Percentiles rank a stretch among this genome's conserved stretches.
phyloP scores from a whole-genome alignment of 176 grass and related monocot genomes.

The Aegilops umbellulata region DNA sequence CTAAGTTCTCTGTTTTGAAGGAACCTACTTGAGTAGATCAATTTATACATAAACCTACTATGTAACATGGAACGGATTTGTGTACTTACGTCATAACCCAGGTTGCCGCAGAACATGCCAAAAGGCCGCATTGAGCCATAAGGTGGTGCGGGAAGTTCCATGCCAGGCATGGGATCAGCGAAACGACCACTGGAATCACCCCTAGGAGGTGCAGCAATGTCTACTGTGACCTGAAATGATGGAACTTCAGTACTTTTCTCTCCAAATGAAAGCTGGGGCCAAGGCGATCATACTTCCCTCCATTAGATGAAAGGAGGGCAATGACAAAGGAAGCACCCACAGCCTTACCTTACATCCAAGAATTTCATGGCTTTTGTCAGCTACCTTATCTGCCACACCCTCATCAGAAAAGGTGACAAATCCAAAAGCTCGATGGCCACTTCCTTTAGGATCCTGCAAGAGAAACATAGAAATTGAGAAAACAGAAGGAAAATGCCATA shows the following conservation, averaged over 20 bases:
- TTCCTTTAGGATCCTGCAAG: slow-evolving; percentile 85
- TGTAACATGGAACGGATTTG: neutral
- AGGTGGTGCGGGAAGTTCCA: slow-evolving; percentile 46
- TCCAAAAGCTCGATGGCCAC: slow-evolving; percentile 86
- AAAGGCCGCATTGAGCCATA: slow-evolving; percentile 77
- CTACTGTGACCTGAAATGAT: slow-evolving; percentile 67
- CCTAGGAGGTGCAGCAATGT: slow-evolving; percentile 74
- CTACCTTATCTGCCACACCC: slow-evolving; percentile 79
- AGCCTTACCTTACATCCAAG: slow-evolving; percentile 76
- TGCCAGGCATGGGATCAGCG: slow-evolving; percentile 39
- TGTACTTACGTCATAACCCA: slow-evolving; percentile 72
- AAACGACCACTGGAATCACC: slow-evolving; percentile 51
- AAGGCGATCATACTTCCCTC: neutral
- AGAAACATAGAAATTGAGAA: slow-evolving; percentile 1
- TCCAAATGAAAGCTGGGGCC: neutral
- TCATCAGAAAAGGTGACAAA: slow-evolving; percentile 95
- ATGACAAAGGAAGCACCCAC: neutral
- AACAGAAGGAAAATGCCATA: neutral
- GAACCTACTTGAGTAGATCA: neutral
- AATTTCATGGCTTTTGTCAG: slow-evolving; percentile 85
- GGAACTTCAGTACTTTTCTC: neutral
- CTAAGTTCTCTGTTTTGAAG: neutral
- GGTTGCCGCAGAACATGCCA: slow-evolving; percentile 53
- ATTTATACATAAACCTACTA: slow-evolving; percentile 5
- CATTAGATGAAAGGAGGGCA: neutral